Base-by-base conservation (phyloP, 495 filamentous ascomycete genomes). In the Talaromyces adpressus region DNA sequence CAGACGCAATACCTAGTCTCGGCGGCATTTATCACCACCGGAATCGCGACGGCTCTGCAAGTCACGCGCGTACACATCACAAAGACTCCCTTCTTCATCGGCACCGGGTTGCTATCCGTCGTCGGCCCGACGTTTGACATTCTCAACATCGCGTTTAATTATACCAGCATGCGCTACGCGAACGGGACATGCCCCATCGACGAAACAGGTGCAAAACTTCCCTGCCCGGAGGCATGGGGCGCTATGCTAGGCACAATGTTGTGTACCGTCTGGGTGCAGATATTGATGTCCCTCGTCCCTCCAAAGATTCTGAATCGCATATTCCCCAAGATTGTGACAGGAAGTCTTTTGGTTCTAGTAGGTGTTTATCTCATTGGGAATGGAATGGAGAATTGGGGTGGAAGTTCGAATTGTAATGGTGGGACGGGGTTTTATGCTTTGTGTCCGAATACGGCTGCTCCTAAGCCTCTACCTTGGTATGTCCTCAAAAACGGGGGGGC, bases 251-350 rank as follows among this genome's bases (percentile, higher is more conserved):
- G 91, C 6, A 95, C 91, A 0, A 83, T 75, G 23, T 65, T 71
- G 27, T 78, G 66, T 89, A 90, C 76, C 4, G 70, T 73, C n/a
- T 73, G 71, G 71, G 69, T 72, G 47, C 71, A 73, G 57, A 62
- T 75, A 62, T 56, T 77, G 70, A 52, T 73, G 41, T 70, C 71
- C 9, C 66, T 73, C 16, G 70, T 70, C 79, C 88, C 52, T 73
- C 93, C 59, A 0, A 77, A 70, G 53, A 67, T 84, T 20, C 77
- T 94, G 32, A 83, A 91, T 69, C 85, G 82, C 64, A 81, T 93
- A 60, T 93, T 94, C 72, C 90, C 91, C 36, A 91, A 90, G 9
- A 81, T 94, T 45, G 90, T 94, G 41, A 95, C 91, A 2, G 91
- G 90, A 8, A 88, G 77, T 14, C 90, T 89, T 0, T 86, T 92